Evolutionary conservation across 2,329 filamentous ascomycete species (phyloP).

Genomic region (Penicillium sp.): DNA sequence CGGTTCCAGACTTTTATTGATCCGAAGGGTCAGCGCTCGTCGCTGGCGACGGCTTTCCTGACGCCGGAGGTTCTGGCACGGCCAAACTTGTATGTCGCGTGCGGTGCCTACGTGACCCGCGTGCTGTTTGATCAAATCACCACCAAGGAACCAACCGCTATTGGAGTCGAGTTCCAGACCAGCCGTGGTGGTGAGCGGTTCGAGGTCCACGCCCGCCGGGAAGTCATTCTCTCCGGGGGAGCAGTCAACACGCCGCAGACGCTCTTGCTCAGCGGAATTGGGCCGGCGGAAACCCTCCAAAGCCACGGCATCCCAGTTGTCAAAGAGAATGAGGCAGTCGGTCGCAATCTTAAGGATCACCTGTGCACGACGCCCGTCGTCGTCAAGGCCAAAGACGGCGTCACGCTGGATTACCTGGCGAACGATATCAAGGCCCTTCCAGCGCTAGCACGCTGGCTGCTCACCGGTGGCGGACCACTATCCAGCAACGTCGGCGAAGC

Average conservation of each 20-base stretch:
- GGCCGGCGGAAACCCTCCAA: conserved; percentile 30
- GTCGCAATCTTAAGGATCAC: conserved; percentile 24
- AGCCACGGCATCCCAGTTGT: conserved; percentile 35
- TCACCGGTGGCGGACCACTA: conserved; percentile 18
- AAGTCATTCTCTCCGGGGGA: conserved; percentile 37
- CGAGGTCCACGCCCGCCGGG: conserved; percentile 20
- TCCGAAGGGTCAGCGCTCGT: conserved; percentile 20
- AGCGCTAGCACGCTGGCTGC: conserved; percentile 16
- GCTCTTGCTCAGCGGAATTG: conserved; percentile 37
- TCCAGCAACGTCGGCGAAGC: conserved; percentile 21
- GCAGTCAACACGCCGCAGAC: conserved; percentile 35
- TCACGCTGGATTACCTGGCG: conserved; percentile 20
- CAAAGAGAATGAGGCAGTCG: conserved; percentile 16
- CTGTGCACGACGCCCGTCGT: conserved; percentile 18
- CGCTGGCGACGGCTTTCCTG: conserved; percentile 21
- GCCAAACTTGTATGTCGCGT: conserved; percentile 20
- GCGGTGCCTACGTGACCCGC: conserved; percentile 23
- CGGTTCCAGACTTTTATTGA: conserved; percentile 23
- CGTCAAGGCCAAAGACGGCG: conserved; percentile 19
- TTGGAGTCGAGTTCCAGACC: conserved; percentile 20
- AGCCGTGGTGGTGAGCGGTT: conserved; percentile 10
- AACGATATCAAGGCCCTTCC: conserved; percentile 17
- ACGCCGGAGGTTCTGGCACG: conserved; percentile 13
- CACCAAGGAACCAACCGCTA: neutral
- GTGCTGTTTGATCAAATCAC: conserved; percentile 24